Evolutionary conservation across 148 eudicot genomes (phyloP).

Genomic region (Rhododendron griersonianum): DNA sequence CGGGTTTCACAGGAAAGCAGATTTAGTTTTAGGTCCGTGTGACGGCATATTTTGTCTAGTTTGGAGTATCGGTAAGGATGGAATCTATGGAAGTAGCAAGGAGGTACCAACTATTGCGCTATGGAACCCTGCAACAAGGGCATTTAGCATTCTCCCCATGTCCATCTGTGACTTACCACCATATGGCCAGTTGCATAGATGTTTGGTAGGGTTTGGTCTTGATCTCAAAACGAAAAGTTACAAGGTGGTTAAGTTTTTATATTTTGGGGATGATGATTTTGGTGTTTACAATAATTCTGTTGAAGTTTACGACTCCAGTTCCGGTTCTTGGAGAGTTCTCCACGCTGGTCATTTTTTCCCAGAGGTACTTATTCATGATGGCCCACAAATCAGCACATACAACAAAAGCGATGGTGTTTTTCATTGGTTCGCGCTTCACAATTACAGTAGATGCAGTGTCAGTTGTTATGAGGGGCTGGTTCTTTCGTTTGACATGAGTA

Average conservation of each 20-base stretch:
- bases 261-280: not conserved
- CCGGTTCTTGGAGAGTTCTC: not conserved
- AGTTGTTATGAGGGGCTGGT: not conserved
- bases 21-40: too few species aligned
- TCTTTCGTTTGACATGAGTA: not conserved
- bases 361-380: not conserved
- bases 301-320: not conserved
- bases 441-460: too few species aligned
- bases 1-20: too few species aligned
- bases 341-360: not conserved
- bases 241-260: not conserved
- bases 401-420: too few species aligned
- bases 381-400: too few species aligned
- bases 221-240: not conserved
- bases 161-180: not conserved
- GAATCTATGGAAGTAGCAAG: too few species aligned
- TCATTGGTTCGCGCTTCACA: too few species aligned
- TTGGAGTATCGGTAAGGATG: not conserved
- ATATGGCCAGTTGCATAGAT: too few species aligned
- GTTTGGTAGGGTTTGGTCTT: not conserved
- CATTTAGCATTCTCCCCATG: not conserved
- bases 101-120: not conserved
- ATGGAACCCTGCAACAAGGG: not conserved
- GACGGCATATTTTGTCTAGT: too few species aligned
- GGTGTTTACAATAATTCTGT: not conserved